A percentile compares a stretch with the other conserved stretches of the same genome.
Conservation (phyloP, 176 grass and related monocot species). For the Oryza officinalis region DNA sequence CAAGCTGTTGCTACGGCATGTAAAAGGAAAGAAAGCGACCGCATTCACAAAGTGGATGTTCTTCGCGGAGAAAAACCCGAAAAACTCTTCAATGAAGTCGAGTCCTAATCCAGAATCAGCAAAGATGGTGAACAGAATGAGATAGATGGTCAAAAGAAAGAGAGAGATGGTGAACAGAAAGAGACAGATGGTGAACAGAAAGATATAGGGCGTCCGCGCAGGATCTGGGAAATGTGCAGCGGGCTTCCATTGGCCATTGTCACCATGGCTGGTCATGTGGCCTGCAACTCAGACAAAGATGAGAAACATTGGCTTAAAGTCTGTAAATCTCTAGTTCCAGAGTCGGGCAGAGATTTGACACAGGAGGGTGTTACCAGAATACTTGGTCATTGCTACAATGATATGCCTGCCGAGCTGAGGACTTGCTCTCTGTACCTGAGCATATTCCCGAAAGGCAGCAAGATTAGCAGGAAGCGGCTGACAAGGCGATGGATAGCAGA, state of each 20-base stretch:
- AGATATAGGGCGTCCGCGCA: background rate
- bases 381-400: background rate
- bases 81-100: background rate
- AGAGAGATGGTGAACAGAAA: too few species aligned
- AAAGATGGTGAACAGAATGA: too few species aligned
- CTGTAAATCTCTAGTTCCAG: background rate
- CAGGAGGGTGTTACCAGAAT: background rate
- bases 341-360: background rate
- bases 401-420: background rate
- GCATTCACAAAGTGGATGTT: background rate
- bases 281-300: background rate
- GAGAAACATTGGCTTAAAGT: background rate
- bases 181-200: background rate
- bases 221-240: background rate
- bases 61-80: background rate
- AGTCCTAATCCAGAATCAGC: too few species aligned
- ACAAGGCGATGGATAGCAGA: background rate
- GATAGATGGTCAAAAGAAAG: too few species aligned
- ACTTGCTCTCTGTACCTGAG: constrained; percentile 7
- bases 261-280: background rate
- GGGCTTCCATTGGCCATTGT: constrained; percentile 6
- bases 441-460: background rate
- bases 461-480: background rate
- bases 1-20: background rate
- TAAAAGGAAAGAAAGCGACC: background rate